A percentile compares a stretch with the other conserved stretches of the same genome.
Evolutionary conservation across 352 stramenopile genomes (phyloP).

Genomic region (Phytophthora foliorum): DNA sequence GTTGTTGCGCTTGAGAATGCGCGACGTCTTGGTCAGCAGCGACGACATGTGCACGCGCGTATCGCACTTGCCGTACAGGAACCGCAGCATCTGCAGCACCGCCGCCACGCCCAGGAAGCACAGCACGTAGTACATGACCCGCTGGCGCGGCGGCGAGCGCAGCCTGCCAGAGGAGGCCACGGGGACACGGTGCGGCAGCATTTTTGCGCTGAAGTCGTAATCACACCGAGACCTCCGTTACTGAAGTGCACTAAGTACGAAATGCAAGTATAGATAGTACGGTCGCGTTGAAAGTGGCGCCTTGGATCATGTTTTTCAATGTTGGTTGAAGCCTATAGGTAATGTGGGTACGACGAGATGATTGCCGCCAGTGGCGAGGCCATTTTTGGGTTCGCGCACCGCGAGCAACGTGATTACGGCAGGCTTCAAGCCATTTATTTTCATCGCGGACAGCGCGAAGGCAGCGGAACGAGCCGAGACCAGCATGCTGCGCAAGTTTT

Average conservation of each 20-base stretch:
- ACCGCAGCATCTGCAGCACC: conserved; percentile 56
- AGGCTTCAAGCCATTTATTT: conserved; percentile 26
- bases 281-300: conserved; percentile 17
- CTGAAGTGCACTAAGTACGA: conserved; percentile 28
- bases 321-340: neutral
- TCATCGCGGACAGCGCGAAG: conserved; percentile 15
- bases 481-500: conserved; percentile 69
- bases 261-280: neutral
- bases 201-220: conserved; percentile 17
- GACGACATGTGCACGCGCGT: conserved; percentile 73
- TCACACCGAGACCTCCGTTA: conserved; percentile 22
- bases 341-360: neutral
- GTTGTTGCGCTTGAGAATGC: conserved; percentile 67
- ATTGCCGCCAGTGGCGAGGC: neutral
- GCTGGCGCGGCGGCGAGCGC: conserved; percentile 26
- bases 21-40: conserved; percentile 74
- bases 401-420: conserved; percentile 24
- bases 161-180: conserved; percentile 22
- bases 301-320: neutral
- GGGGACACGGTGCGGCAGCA: conserved; percentile 44
- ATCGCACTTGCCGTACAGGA: conserved; percentile 82
- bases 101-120: conserved; percentile 38
- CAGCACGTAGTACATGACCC: conserved; percentile 40
- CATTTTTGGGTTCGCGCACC: conserved; percentile 25
- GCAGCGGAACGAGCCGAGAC: neutral